Conservation (phyloP, 352 stramenopile genomes). For the Pythium coloratum region DNA sequence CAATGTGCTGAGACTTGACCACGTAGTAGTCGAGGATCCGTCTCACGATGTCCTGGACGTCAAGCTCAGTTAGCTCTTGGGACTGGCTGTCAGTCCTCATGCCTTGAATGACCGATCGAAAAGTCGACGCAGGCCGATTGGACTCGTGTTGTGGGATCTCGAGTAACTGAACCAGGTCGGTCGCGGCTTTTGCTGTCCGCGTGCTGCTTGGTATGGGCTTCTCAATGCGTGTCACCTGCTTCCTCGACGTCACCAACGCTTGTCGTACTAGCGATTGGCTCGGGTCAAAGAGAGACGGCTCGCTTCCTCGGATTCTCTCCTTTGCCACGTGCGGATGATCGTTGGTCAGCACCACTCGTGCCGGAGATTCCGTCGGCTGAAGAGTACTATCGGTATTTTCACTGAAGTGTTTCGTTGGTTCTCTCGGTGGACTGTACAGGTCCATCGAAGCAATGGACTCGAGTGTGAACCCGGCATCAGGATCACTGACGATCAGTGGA, state of each 20-base stretch:
- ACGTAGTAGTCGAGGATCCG: constrained; percentile 14
- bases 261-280: constrained; percentile 6
- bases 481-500: neutral
- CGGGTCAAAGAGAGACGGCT: constrained; percentile 4
- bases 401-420: neutral
- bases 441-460: constrained; percentile 23
- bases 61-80: neutral
- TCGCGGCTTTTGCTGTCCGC: neutral
- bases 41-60: neutral
- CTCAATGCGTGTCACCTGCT: neutral
- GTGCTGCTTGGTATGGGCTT: neutral
- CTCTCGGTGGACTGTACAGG: constrained; percentile 7
- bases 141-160: constrained; percentile 1
- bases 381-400: no score
- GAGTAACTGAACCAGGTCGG: constrained; percentile 7
- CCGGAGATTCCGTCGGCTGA: no score
- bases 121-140: neutral
- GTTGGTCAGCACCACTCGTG: no score
- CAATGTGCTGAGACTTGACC: neutral
- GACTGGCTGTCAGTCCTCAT: neutral
- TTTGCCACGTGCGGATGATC: neutral
- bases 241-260: neutral
- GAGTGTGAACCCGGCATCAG: constrained; percentile 1
- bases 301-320: neutral
- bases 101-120: constrained; percentile 10